A percentile compares a stretch with the other conserved stretches of the same genome.
These are phyloP conservation scores for Ganoderma boninense DNA, from an alignment of 1,284 basidiomycete species.

Conservation along the genomic window DNA sequence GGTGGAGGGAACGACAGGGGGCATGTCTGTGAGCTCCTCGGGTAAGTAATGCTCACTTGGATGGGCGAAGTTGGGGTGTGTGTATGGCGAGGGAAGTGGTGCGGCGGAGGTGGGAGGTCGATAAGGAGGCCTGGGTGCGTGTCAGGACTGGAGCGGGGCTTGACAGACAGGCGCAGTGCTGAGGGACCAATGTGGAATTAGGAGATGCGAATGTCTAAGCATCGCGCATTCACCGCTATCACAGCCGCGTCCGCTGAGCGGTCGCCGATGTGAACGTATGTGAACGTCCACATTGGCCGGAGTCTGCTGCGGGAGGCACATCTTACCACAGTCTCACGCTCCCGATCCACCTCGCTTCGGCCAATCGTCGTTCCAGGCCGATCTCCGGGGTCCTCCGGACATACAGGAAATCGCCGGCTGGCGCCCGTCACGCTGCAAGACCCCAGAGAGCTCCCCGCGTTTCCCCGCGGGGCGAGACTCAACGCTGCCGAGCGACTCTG, in stretches of 20 bases:
- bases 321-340: background rate
- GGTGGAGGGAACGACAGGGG: constrained; percentile 13
- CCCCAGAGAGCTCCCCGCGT: constrained; percentile 14
- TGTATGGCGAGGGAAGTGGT: constrained; percentile 3
- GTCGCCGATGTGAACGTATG: constrained; percentile 18
- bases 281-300: background rate
- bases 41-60: constrained; percentile 8
- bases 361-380: background rate
- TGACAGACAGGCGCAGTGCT: constrained; percentile 20
- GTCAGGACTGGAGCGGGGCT: constrained; percentile 31
- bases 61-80: background rate
- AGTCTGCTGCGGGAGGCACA: background rate
- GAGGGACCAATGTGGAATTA: constrained; percentile 16
- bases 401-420: background rate
- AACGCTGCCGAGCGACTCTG: too few species aligned
- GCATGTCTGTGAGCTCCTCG: constrained; percentile 16
- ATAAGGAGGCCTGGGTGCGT: constrained; percentile 25
- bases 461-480: constrained; percentile 29
- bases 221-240: constrained; percentile 6
- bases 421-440: constrained; percentile 1
- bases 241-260: background rate
- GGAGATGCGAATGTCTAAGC: constrained; percentile 23
- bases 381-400: too few species aligned
- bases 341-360: background rate
- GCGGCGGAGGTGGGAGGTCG: constrained; percentile 12